Evolutionary conservation across 1,284 basidiomycete species (phyloP).

Genomic region (Malassezia slooffiae): DNA sequence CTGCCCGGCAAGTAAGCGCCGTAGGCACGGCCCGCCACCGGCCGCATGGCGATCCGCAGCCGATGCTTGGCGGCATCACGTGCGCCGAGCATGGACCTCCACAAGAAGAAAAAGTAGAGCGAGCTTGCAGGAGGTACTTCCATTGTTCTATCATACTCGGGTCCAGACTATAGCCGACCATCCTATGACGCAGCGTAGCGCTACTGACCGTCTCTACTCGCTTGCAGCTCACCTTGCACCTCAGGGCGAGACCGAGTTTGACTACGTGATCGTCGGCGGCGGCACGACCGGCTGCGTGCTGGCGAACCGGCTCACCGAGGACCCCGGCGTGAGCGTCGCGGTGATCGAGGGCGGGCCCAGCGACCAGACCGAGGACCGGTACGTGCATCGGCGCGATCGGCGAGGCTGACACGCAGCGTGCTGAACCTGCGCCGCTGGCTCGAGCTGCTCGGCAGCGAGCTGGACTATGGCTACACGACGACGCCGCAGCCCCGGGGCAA

Average conservation of each 20-base stretch:
- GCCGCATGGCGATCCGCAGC: too few relatives aligned
- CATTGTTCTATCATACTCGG: too few relatives aligned
- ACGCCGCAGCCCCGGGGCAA: slow-evolving; percentile 45
- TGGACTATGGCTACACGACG: slow-evolving; percentile 46
- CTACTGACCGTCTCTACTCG: slow-evolving; percentile 29
- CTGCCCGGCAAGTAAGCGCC: slow-evolving; percentile 7
- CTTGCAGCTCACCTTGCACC: slow-evolving; percentile 39
- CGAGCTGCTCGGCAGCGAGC: slow-evolving; percentile 44
- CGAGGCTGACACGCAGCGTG: slow-evolving; percentile 19
- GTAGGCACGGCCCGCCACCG: too few relatives aligned
- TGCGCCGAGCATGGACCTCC: too few relatives aligned
- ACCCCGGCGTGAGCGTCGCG: slow-evolving; percentile 39
- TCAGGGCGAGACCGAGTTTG: slow-evolving; percentile 26
- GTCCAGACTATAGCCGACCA: too few relatives aligned
- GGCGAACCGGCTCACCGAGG: slow-evolving; percentile 45
- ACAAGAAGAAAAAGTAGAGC: too few relatives aligned
- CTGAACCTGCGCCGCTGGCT: slow-evolving; percentile 45
- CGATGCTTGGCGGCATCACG: too few relatives aligned
- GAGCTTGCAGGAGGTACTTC: too few relatives aligned
- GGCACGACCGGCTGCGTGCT: slow-evolving; percentile 46
- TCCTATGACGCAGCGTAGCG: background rate
- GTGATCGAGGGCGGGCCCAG: slow-evolving; percentile 47
- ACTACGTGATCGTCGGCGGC: slow-evolving; percentile 46
- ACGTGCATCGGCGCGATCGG: background rate
- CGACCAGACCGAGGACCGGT: slow-evolving; percentile 37